A percentile compares a stretch with the other conserved stretches of the same genome.
phyloP scores from a whole-genome alignment of 257 asterid species.

The Nemophila menziesii region DNA sequence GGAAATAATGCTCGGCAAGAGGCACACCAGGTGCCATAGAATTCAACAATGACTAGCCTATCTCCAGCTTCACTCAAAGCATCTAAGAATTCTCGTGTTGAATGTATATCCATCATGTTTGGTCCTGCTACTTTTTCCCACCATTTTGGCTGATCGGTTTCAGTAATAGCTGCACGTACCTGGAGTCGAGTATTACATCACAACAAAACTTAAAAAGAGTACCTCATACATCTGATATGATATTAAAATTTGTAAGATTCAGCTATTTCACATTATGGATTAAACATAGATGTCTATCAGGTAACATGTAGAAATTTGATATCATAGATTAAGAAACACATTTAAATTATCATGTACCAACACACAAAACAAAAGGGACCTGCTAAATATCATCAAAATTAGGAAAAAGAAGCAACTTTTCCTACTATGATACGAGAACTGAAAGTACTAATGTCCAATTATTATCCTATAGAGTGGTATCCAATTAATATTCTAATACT shows the following conservation, averaged over 20 bases:
- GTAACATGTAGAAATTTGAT: too few species aligned
- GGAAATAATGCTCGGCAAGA: constrained; percentile 85
- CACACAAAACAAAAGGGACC: neutral
- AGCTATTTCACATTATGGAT: neutral
- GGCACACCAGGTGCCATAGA: constrained; percentile 95
- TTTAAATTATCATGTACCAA: neutral
- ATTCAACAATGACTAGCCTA: constrained; percentile 66
- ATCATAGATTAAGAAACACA: neutral
- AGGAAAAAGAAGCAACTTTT: neutral
- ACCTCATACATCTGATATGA: neutral
- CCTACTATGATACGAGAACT: too few species aligned
- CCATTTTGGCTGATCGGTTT: constrained; percentile 71
- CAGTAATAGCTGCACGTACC: constrained; percentile 52
- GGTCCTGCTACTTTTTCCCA: constrained; percentile 88
- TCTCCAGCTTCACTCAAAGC: constrained; percentile 82
- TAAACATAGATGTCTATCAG: too few species aligned
- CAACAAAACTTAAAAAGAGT: constrained; percentile 12
- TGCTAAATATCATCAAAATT: too few species aligned
- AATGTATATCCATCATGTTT: constrained; percentile 84
- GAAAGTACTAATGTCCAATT: too few species aligned
- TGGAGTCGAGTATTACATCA: constrained; percentile 18
- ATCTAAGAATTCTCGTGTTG: constrained; percentile 57
- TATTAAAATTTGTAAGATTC: neutral
- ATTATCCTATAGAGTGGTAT: too few species aligned
- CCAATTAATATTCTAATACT: too few species aligned